Evolutionary conservation across 2,329 filamentous ascomycete species (phyloP), one percentile per base, ranked within the genome.

Genomic region (Paracamarosporium sp.): DNA sequence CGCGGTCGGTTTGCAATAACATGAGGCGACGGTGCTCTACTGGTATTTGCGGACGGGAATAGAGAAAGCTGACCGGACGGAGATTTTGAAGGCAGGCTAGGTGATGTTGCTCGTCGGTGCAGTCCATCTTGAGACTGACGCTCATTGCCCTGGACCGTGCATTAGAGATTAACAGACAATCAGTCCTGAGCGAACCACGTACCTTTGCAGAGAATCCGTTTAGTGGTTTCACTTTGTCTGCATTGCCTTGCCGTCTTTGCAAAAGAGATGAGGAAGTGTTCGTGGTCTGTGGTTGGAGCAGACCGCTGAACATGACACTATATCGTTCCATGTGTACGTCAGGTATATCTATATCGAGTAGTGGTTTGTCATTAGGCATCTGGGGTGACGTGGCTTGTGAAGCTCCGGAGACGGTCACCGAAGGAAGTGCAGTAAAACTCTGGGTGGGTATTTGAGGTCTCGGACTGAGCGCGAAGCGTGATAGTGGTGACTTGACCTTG

Each of bases 301-400:
- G 82, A 35, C 85, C 86, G 54, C 89, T 87, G 71, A 98, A 97
- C 93, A 97, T 97, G 63, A 97, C 86, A 66, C 93, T 97, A 67
- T 97, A 98, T 47, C 94, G 83, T 73, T 97, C 94, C 83, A 98
- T 83, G 61, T 90, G 87, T 54, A 91, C 84, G 48, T 86, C 85
- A 0, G 94, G 93, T 56, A 97, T 95, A 51, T 93, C 87, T 15
- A 97, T 84, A 66, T 93, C 83, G 20, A 97, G 79, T 36, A 78
- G 67, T 2, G 74, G 76, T 20, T 64, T 74, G 13, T 56, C 64
- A 7, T 55, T 57, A 11, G 36, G 53, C 8, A 53, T 44, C n/a
- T 48, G 20, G 25, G 53, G 50, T 24, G 64, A 60, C 5, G 44
- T 46, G 17, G 58, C 41, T 36, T 57, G 50, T 20, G 58, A 58